A percentile compares a stretch with the other conserved stretches of the same genome.
Conservation (phyloP, 2,329 filamentous ascomycete genomes). For the Cadophora sp. region DNA sequence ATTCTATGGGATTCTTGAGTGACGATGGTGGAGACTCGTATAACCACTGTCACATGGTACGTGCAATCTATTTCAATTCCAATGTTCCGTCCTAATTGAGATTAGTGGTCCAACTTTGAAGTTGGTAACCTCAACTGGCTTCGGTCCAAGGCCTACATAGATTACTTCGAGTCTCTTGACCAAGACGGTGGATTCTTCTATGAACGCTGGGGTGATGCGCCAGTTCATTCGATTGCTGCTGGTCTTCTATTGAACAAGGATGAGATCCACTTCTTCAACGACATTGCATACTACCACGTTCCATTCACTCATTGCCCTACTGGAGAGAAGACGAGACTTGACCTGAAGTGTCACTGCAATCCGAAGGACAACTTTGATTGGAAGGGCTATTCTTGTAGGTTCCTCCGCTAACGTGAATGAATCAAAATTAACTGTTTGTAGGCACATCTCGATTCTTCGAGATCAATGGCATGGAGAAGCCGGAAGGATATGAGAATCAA, state of each 20-base stretch:
- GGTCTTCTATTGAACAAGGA: slow-evolving; percentile 87
- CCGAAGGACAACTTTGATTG: slow-evolving; percentile 98
- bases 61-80: slow-evolving; percentile 44
- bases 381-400: slow-evolving; percentile 96
- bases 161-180: slow-evolving; percentile 91
- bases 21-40: slow-evolving; percentile 91
- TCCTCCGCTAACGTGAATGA: background rate
- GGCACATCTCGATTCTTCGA: slow-evolving; percentile 89
- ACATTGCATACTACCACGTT: slow-evolving; percentile 97
- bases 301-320: slow-evolving; percentile 98
- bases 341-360: slow-evolving; percentile 93
- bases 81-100: slow-evolving; percentile 5
- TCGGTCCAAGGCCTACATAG: slow-evolving; percentile 83
- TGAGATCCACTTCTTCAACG: slow-evolving; percentile 98
- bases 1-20: slow-evolving; percentile 90
- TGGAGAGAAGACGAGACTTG: slow-evolving; percentile 80
- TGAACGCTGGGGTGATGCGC: slow-evolving; percentile 97
- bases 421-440: slow-evolving; percentile 46
- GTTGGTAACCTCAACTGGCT: slow-evolving; percentile 95
- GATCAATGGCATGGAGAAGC: slow-evolving; percentile 80
- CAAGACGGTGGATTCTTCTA: slow-evolving; percentile 97
- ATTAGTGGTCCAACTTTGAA: slow-evolving; percentile 97
- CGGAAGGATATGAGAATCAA: slow-evolving; percentile 82
- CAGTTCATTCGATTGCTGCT: slow-evolving; percentile 97
- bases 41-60: slow-evolving; percentile 96